Base-by-base conservation (phyloP, 169 alveolate genomes). In the Plasmodium vivax region DNA sequence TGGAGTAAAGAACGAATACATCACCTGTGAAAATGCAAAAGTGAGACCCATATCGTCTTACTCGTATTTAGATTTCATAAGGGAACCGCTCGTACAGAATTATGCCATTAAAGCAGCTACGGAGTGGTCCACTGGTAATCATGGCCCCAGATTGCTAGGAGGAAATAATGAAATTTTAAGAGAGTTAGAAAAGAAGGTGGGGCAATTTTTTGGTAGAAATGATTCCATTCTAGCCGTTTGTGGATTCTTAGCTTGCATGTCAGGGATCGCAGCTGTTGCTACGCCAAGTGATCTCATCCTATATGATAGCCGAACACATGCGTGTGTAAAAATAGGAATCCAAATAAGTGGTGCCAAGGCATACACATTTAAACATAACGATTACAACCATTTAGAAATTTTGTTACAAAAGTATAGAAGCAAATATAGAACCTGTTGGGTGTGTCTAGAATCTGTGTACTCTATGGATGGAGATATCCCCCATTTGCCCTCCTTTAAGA, bases 391-490 rank as follows among this genome's bases (percentile, higher is more conserved):
- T 75, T 83, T 94, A 74, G 96, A 95, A 91, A 81, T 85, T 79
- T 43, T 95, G 73, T 71, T 96, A 74, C 36, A 79, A 75, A 93
- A 93, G 47, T 62, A 96, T 68, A 51, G 97, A 82, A 41, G 71
- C 19, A 91, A 87, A 77, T 94, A 91, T 83, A 83, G 84, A 73
- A 84, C 95, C 82, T 95, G 95, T 83, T 97, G 96, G 98, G 84
- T 96, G 12, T 90, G 97, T 47, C 73, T 96, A 27, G 98, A 97
- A 93, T 97, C 98, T 34, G 98, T 97, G n/a, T 97, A 96, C 92
- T 96, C 98, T 5, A 97, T 97, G 98, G 98, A 97, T 62, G 98
- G 98, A 8, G 98, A 97, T 79, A 96, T 97, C 45, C 95, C 97
- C 0, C 94, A 96, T 75, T 94, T 97, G 58, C 98, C 98, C 30